Conservation (phyloP, 352 stramenopile genomes). For the Lagenidium sp. region DNA sequence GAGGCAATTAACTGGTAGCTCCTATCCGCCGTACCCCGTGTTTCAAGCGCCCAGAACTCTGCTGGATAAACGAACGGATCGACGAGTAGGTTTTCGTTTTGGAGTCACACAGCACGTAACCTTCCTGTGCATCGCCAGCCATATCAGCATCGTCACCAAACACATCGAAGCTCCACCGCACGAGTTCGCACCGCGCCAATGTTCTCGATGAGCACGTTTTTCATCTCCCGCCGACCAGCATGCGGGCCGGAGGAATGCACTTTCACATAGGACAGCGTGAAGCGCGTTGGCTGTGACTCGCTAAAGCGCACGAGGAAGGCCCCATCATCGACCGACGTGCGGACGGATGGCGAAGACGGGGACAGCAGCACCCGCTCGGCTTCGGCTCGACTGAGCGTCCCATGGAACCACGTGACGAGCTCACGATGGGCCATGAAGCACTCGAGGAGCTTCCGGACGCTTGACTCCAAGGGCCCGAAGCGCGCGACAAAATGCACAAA, state of each 20-base stretch:
- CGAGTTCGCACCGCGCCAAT: conserved; percentile 12
- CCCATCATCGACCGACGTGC: conserved; percentile 32
- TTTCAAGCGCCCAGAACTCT: conserved; percentile 43
- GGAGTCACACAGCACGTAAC: conserved; percentile 46
- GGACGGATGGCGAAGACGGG: neutral
- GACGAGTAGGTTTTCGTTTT: conserved; percentile 40
- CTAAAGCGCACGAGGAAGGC: conserved; percentile 75
- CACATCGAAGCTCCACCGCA: neutral
- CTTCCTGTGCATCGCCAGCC: conserved; percentile 18
- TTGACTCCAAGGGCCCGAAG: conserved; percentile 56
- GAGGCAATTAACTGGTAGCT: conserved; percentile 7
- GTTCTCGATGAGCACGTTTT: conserved; percentile 70
- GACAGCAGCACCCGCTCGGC: conserved; percentile 30
- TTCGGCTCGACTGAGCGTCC: conserved; percentile 34
- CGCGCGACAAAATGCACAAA: conserved; percentile 55
- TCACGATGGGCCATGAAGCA: conserved; percentile 53
- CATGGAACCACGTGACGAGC: conserved; percentile 70
- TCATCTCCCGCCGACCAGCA: conserved; percentile 34
- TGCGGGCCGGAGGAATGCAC: conserved; percentile 25
- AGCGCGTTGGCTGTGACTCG: conserved; percentile 67
- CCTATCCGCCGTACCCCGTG: too few species aligned
- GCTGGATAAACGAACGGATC: conserved; percentile 55
- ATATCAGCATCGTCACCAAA: too few species aligned
- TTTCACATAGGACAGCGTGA: conserved; percentile 75
- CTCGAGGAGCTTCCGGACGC: conserved; percentile 43